These are phyloP conservation scores for Fusarium sp. DNA, from an alignment of 2,329 filamentous ascomycete species.

Conservation along the genomic window DNA sequence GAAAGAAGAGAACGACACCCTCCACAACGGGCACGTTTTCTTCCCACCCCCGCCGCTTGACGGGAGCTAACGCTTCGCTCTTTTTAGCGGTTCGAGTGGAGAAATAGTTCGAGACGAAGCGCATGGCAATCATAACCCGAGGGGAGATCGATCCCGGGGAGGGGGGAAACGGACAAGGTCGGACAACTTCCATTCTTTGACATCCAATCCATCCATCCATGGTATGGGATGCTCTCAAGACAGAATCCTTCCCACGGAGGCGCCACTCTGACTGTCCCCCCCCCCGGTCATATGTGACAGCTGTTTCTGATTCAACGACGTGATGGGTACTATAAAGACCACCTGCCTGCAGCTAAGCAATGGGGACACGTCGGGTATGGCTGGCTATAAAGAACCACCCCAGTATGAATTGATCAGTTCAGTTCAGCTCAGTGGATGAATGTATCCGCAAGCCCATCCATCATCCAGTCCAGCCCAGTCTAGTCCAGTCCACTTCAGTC, in stretches of 20 bases:
- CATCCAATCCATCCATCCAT: not conserved
- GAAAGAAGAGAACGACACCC: not conserved
- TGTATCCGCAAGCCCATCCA: not conserved
- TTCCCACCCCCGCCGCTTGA: not conserved
- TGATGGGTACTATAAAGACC: constrained; percentile 1
- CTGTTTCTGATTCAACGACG: not conserved
- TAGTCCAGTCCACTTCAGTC: not conserved
- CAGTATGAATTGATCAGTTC: not conserved
- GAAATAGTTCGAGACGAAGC: not conserved
- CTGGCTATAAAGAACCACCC: not conserved
- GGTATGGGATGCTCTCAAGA: not conserved
- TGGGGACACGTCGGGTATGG: not conserved
- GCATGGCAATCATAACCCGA: not conserved
- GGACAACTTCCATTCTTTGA: not conserved
- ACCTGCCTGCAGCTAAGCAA: not conserved
- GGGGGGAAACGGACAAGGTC: not conserved
- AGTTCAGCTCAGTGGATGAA: not conserved
- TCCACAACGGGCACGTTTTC: not conserved
- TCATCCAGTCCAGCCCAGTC: not conserved
- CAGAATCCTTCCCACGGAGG: not conserved
- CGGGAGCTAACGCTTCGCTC: not conserved
- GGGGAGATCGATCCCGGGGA: not conserved
- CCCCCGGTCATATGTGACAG: not conserved
- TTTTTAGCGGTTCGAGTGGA: not conserved
- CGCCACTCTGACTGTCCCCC: not conserved